Base-by-base conservation (phyloP, 108 stramenopile species). In the Phaeodactylum tricornutum region DNA sequence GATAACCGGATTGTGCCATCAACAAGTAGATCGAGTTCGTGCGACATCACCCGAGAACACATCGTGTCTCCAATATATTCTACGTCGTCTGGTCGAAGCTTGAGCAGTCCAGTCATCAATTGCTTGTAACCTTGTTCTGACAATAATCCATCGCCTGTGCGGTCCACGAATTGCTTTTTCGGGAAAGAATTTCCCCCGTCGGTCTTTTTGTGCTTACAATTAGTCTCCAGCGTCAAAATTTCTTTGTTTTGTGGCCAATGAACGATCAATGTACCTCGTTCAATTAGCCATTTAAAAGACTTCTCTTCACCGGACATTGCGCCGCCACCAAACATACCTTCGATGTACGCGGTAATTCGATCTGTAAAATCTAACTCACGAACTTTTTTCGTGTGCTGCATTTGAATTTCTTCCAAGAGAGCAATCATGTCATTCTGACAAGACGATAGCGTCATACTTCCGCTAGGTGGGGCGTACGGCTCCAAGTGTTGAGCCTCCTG, bases 371-470 rank as follows among this genome's bases (percentile, higher is more conserved):
- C 76, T 48, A 72, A 54, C 22, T 59, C 63, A 15, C 60, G 49
- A 12, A 59, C 47, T n/a, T 69, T 70, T 50, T 92, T 84, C 29
- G 59, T 39, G 47, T 83, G 68, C 53, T 92, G 85, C 35, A 75
- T 51, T 44, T 72, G 69, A n/a, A 87, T 68, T 50, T 92, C 90
- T 48, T 92, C 90, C 26, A 92, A 51, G 27, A 86, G 47, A 61
- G 74, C 81, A 9, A 64, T 80, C 54, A 82, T 76, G 34, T 85
- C 81, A 7, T 52, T 14, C 54, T 74, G 77, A 53, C 73, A 81
- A 17, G 78, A 67, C 3, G 64, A 40, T 40, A 91, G 51, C 8
- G 43, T 24, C 19, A 64, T 15, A 16, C 61, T 56, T 56, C 67
- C 46, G 17, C 39, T 28, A 17, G 78, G 64, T 23, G 90, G 90